Conservation (phyloP, 345 rosid species). For the Bretschneidera sinensis region DNA sequence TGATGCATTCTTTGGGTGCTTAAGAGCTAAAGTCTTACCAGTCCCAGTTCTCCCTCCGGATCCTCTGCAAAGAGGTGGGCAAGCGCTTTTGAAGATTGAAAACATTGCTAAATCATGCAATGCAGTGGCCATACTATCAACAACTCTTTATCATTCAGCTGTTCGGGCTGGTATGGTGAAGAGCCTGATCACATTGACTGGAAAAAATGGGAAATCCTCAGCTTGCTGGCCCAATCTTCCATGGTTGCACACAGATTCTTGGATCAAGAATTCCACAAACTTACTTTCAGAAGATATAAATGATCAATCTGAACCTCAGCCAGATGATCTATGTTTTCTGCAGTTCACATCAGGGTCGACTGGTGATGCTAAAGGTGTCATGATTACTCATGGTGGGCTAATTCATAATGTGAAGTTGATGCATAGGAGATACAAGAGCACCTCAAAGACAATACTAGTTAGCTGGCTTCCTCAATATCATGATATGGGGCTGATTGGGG, state of each 20-base stretch:
- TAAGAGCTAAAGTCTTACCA: constrained; percentile 56
- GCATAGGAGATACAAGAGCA: constrained; percentile 47
- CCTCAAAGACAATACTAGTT: constrained; percentile 51
- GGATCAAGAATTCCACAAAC: constrained; percentile 40
- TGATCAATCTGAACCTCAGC: constrained; percentile 27
- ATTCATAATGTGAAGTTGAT: constrained; percentile 63
- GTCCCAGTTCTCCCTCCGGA: constrained; percentile 76
- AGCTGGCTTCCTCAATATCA: constrained; percentile 83
- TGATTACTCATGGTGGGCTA: constrained; percentile 61
- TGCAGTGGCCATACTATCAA: constrained; percentile 57
- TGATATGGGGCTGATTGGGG: constrained; percentile 75
- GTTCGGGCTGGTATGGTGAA: constrained; percentile 58
- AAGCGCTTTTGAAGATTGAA: constrained; percentile 60
- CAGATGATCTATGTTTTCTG: constrained; percentile 49
- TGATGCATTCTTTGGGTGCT: constrained; percentile 69
- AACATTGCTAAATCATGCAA: constrained; percentile 51
- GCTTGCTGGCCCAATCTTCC: constrained; percentile 60
- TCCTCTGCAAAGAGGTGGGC: constrained; percentile 67
- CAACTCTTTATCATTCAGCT: constrained; percentile 50
- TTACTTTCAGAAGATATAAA: constrained; percentile 9
- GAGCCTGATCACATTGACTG: constrained; percentile 35
- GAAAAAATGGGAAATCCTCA: constrained; percentile 28
- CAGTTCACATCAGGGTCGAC: constrained; percentile 75
- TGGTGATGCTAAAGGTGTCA: constrained; percentile 70
- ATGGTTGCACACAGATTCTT: constrained; percentile 66